Conservation (phyloP, 495 filamentous ascomycete species). For the Eremomyces bilateralis region DNA sequence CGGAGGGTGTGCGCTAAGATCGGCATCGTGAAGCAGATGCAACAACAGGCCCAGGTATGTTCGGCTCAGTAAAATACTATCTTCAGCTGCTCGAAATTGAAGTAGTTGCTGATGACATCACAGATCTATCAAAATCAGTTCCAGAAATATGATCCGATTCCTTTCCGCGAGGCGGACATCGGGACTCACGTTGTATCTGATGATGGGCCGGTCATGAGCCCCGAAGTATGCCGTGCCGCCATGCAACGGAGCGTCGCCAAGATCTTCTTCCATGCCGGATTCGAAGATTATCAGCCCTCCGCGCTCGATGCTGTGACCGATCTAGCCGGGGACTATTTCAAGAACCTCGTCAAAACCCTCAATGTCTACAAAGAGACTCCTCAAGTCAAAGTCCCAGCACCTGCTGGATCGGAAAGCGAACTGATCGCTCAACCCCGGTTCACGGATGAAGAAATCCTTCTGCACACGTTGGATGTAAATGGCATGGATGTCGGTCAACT, state of each 20-base stretch:
- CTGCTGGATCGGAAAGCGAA: conserved; percentile 17
- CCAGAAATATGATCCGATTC: conserved; percentile 84
- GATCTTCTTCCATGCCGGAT: conserved; percentile 89
- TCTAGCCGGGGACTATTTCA: conserved; percentile 73
- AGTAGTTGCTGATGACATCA: conserved; percentile 3
- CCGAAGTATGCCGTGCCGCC: conserved; percentile 56
- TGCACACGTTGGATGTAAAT: conserved; percentile 65
- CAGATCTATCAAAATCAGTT: conserved; percentile 97
- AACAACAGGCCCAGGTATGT: conserved; percentile 76
- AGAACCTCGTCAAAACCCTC: conserved; percentile 56
- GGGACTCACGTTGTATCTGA: conserved; percentile 71
- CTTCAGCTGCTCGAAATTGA: conserved; percentile 1
- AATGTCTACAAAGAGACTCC: conserved; percentile 66
- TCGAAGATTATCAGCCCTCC: conserved; percentile 91
- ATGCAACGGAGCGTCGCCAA: conserved; percentile 80
- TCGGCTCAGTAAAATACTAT: neutral
- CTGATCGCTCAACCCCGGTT: conserved; percentile 39
- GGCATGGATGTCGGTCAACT: conserved; percentile 63
- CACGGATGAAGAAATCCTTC: conserved; percentile 58
- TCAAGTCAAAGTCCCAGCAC: conserved; percentile 23
- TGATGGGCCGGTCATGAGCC: conserved; percentile 65
- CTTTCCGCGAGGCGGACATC: conserved; percentile 69
- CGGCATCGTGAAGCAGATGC: conserved; percentile 97
- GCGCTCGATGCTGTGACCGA: conserved; percentile 82
- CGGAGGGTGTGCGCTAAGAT: conserved; percentile 91